Conservation (phyloP, 768 basidiomycete species). For the Xerocomus brunneocitrinus region DNA sequence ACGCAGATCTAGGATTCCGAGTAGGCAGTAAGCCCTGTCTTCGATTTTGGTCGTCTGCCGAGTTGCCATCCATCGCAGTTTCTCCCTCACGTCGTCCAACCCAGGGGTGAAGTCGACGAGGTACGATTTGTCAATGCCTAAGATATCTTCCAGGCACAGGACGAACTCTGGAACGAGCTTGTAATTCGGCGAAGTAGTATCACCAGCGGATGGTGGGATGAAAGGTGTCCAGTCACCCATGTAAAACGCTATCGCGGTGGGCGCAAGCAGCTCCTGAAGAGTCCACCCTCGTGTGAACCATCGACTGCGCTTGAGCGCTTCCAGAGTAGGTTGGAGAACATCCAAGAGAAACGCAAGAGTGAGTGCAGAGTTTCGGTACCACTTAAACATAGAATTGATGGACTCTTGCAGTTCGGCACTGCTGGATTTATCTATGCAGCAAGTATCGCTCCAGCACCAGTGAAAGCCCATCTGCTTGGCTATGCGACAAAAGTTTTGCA, state of each 20-base stretch:
- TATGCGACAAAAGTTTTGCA: constrained; percentile 20
- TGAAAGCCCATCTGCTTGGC: constrained; percentile 15
- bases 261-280: constrained; percentile 29
- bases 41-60: constrained; percentile 27
- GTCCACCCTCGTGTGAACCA: constrained; percentile 29
- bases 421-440: constrained; percentile 28
- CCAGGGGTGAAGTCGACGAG: constrained; percentile 24
- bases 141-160: constrained; percentile 11
- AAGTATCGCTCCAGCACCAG: constrained; percentile 31
- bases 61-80: constrained; percentile 25
- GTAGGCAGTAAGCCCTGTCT: constrained; percentile 29
- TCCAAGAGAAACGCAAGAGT: constrained; percentile 30
- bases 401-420: constrained; percentile 30
- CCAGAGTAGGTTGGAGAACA: constrained; percentile 9
- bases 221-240: constrained; percentile 24
- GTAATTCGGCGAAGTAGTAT: constrained; percentile 12
- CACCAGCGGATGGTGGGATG: not conserved
- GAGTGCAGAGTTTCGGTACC: constrained; percentile 28
- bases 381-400: constrained; percentile 31
- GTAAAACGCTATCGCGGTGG: constrained; percentile 22
- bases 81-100: constrained; percentile 24
- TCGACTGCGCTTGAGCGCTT: constrained; percentile 16
- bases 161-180: constrained; percentile 21
- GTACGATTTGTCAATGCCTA: constrained; percentile 17
- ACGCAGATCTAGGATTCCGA: constrained; percentile 24